Evolutionary conservation across 1,139 yeast genomes (phyloP), one percentile per base, ranked within the genome.

Genomic region (Suhomyces bolitotheri): DNA sequence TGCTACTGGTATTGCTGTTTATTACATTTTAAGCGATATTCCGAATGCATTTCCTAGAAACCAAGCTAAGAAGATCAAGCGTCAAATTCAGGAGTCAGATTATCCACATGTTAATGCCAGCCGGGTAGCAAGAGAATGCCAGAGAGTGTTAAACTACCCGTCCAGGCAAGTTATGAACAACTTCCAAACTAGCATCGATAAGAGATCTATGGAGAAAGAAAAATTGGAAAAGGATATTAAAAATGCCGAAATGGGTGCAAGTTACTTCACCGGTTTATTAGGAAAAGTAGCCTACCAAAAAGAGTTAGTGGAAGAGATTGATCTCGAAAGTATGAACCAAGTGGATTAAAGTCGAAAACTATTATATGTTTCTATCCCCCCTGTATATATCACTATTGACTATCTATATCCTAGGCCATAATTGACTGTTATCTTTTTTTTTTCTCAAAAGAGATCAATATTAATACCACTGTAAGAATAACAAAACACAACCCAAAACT

Each of bases 11-110:
- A 68, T 80, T 19, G 76, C 89, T 0, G 63, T 79, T 1, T 80
- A 81, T 27, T 88, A 86, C 51, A 58, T 89, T 41, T 64, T 88
- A 9, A 69, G 71, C 38, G 98, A 92, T 56, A 79, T 94, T 12
- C 97, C 97, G 2, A 77, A 84, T 49, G 96, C 97, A 0, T 77
- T 87, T 50, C 95, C 96, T 16, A 71, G 89, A 49, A 89, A 89
- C 40, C 73, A 89, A 42, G 88, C 95, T 0, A 69, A 73, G 36
- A 88, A 85, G 58, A 76, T 90, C 46, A 76, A 75, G 44, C 56
- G 54, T 7, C 85, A 83, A 50, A 67, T 92, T 23, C 65, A 70
- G 23, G 77, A 73, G 14, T 61, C 80, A 50, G 96, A 89, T 42
- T 92, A 88, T 51, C 80, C 85, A 8, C 94, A 85, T 49, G 56